These are phyloP conservation scores for Colletotrichum spaethianum DNA, from an alignment of 2,329 filamentous ascomycete species.

Conservation along the genomic window DNA sequence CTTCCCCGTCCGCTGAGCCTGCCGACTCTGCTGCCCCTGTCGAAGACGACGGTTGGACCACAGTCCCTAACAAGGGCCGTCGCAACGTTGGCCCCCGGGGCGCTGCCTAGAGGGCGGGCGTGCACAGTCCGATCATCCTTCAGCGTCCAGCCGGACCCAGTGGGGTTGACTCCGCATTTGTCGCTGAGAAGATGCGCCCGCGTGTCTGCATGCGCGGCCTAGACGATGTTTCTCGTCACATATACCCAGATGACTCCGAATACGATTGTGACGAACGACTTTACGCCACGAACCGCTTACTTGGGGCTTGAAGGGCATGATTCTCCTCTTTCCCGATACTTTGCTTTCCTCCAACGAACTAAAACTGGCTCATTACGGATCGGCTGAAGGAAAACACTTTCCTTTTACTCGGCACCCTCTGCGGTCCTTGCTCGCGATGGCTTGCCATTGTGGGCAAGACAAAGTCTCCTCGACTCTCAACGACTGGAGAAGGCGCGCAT, in stretches of 20 bases:
- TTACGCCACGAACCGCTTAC: slow-evolving; percentile 39
- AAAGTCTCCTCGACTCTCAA: slow-evolving; percentile 37
- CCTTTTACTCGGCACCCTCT: slow-evolving; percentile 32
- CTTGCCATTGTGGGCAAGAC: slow-evolving; percentile 8
- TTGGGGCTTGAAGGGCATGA: slow-evolving; percentile 37
- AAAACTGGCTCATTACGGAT: slow-evolving; percentile 27
- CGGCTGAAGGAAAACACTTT: slow-evolving; percentile 35
- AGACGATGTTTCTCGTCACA: slow-evolving; percentile 39
- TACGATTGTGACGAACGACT: slow-evolving; percentile 42
- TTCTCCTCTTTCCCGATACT: slow-evolving; percentile 30
- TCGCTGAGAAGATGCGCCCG: slow-evolving; percentile 37
- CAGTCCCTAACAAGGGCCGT: slow-evolving; percentile 56
- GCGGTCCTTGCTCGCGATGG: slow-evolving; percentile 31
- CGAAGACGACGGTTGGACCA: slow-evolving; percentile 77
- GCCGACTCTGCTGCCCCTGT: slow-evolving; percentile 50
- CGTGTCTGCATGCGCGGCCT: slow-evolving; percentile 31
- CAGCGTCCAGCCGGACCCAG: slow-evolving; percentile 34
- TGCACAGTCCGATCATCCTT: slow-evolving; percentile 33
- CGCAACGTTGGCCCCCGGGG: slow-evolving; percentile 41
- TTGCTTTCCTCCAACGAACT: slow-evolving; percentile 28
- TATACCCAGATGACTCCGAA: slow-evolving; percentile 41
- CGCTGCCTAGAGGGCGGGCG: slow-evolving; percentile 35
- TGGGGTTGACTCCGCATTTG: slow-evolving; percentile 29
- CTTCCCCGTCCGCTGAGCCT: slow-evolving; percentile 50
- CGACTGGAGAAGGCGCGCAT: slow-evolving; percentile 41